These are phyloP conservation scores for Umbilicus rupestris DNA, from an alignment of 164 flowering plant species.

Conservation along the genomic window DNA sequence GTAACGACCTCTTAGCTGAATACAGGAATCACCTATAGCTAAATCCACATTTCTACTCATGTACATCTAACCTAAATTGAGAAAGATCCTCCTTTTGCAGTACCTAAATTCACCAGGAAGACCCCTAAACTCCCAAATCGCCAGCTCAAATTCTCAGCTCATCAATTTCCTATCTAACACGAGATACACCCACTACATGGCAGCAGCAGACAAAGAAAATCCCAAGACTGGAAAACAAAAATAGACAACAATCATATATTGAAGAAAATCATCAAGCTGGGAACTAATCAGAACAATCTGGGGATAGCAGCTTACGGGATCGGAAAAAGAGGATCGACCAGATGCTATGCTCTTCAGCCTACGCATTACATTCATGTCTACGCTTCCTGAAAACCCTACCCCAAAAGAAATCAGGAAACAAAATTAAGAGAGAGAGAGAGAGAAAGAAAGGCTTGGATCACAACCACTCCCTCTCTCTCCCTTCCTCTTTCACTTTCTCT, in stretches of 20 bases:
- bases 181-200: not conserved
- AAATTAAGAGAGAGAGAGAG: not conserved
- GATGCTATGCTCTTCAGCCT: conserved; percentile 89
- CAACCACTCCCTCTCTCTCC: not conserved
- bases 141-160: not conserved
- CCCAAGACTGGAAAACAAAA: not conserved
- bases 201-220: not conserved
- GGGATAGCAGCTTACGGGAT: conserved; percentile 42
- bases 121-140: too few species aligned
- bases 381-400: conserved; percentile 1
- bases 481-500: not conserved
- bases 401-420: not conserved
- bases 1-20: too few species aligned
- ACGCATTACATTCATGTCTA: conserved; percentile 75
- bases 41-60: not conserved
- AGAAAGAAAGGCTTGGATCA: not conserved
- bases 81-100: not conserved
- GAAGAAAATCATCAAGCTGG: too few species aligned
- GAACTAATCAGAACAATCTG: conserved; percentile 6
- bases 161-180: too few species aligned
- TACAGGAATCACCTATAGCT: not conserved
- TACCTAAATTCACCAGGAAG: not conserved
- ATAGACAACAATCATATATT: not conserved
- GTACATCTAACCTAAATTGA: not conserved
- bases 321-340: conserved; percentile 82